These are phyloP conservation scores for Boletus patriciae DNA, from an alignment of 768 basidiomycete species.

Conservation along the genomic window DNA sequence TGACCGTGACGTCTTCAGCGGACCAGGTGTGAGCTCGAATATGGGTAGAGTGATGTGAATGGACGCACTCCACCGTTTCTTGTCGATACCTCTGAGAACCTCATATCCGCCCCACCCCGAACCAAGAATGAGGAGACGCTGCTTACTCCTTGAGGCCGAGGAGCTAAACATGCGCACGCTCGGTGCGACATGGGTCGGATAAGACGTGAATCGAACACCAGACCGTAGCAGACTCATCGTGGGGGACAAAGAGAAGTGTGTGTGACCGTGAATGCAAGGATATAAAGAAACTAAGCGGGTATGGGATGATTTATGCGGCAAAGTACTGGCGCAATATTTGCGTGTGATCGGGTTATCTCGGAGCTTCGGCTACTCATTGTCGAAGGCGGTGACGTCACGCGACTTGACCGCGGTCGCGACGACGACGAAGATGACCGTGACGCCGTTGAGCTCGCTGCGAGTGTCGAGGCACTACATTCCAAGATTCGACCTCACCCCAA, in stretches of 20 bases:
- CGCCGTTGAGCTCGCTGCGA: slow-evolving; percentile 26
- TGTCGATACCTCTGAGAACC: slow-evolving; percentile 63
- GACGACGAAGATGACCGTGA: slow-evolving; percentile 7
- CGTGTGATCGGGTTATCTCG: slow-evolving; percentile 14
- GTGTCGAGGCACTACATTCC: slow-evolving; percentile 36
- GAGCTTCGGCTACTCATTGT: not conserved
- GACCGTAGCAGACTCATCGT: slow-evolving; percentile 20
- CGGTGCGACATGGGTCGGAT: not conserved
- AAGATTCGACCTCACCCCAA: slow-evolving; percentile 35
- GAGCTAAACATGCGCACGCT: slow-evolving; percentile 40
- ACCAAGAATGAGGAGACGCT: slow-evolving; percentile 63
- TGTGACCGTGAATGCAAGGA: not conserved
- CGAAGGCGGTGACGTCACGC: slow-evolving; percentile 3
- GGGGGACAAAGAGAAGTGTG: not conserved
- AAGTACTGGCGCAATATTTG: not conserved
- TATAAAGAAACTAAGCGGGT: not conserved
- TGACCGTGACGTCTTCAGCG: slow-evolving; percentile 56
- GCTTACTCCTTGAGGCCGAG: slow-evolving; percentile 35
- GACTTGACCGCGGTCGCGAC: not conserved
- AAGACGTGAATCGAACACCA: slow-evolving; percentile 3
- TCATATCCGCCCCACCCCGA: slow-evolving; percentile 82
- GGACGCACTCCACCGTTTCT: slow-evolving; percentile 64
- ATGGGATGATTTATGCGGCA: not conserved
- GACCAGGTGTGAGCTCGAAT: slow-evolving; percentile 3
- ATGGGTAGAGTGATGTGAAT: not conserved